Evolutionary conservation across 805 yeast genomes (phyloP).

Genomic region (Saturnispora sanitii): DNA sequence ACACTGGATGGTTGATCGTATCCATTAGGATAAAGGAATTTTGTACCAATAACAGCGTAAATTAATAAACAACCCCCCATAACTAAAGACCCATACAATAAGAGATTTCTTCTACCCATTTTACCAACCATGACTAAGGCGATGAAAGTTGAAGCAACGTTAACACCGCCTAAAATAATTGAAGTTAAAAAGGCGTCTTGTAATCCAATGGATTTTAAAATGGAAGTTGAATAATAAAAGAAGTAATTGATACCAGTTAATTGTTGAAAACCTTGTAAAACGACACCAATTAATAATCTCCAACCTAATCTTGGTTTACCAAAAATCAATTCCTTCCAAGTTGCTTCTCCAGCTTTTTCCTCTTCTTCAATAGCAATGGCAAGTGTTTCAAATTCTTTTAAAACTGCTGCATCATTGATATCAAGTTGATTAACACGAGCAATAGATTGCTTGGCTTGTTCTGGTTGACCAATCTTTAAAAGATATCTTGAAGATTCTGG

Average conservation of each 20-base stretch:
- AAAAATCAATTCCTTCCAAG: constrained; percentile 53
- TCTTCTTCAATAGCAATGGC: constrained; percentile 31
- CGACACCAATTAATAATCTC: constrained; percentile 84
- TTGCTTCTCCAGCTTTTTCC: constrained; percentile 52
- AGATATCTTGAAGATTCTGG: constrained; percentile 95
- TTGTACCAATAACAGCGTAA: constrained; percentile 53
- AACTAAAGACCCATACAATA: constrained; percentile 39
- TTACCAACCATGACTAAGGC: constrained; percentile 82
- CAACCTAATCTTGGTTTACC: constrained; percentile 59
- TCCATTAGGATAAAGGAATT: constrained; percentile 32
- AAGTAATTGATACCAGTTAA: constrained; percentile 94
- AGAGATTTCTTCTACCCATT: constrained; percentile 72
- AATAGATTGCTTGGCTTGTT: constrained; percentile 50
- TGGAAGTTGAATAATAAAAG: constrained; percentile 90
- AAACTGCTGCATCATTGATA: constrained; percentile 50
- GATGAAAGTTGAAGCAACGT: constrained; percentile 74
- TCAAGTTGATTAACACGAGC: constrained; percentile 56
- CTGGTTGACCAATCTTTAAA: constrained; percentile 56
- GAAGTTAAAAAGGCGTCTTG: constrained; percentile 86
- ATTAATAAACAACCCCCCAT: constrained; percentile 49
- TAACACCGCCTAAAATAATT: constrained; percentile 86
- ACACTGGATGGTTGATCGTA: constrained; percentile 31
- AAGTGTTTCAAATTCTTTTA: constrained; percentile 34
- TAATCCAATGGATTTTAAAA: constrained; percentile 87
- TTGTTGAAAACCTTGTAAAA: constrained; percentile 92